These are phyloP conservation scores for Colletotrichum lentis DNA, from an alignment of 2,329 filamentous ascomycete species.

Conservation along the genomic window DNA sequence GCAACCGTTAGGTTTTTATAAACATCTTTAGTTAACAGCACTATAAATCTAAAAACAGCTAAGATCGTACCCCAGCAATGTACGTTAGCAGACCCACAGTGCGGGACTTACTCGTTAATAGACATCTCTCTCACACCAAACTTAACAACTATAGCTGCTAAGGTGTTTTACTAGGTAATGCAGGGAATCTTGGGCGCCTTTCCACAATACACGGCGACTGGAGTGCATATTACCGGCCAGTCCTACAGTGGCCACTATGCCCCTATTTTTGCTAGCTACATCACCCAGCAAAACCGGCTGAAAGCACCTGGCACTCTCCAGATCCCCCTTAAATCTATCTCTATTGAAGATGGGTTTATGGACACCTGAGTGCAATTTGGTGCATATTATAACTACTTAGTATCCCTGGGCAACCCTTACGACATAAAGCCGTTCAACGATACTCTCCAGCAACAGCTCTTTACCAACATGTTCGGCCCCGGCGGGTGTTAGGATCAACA, in stretches of 20 bases:
- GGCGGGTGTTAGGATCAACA: conserved; percentile 20
- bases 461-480: conserved; percentile 12
- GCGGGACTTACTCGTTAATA: conserved; percentile 26
- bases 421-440: conserved; percentile 19
- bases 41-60: conserved; percentile 15
- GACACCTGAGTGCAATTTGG: conserved; percentile 27
- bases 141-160: neutral
- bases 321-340: conserved; percentile 19
- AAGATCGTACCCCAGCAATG: conserved; percentile 19
- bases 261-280: conserved; percentile 22
- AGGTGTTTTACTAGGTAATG: conserved; percentile 28
- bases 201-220: conserved; percentile 13
- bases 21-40: conserved; percentile 25
- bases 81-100: conserved; percentile 18
- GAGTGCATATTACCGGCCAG: conserved; percentile 20
- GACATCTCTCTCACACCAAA: conserved; percentile 28
- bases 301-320: neutral
- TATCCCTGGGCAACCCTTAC: conserved; percentile 17
- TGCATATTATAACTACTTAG: conserved; percentile 29
- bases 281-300: conserved; percentile 14
- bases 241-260: conserved; percentile 30
- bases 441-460: conserved; percentile 16
- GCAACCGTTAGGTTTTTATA: conserved; percentile 28
- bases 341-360: conserved; percentile 31
- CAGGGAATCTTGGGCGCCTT: conserved; percentile 26